phyloP scores from a whole-genome alignment of 768 basidiomycete genomes.

The Trametes cinnabarina region DNA sequence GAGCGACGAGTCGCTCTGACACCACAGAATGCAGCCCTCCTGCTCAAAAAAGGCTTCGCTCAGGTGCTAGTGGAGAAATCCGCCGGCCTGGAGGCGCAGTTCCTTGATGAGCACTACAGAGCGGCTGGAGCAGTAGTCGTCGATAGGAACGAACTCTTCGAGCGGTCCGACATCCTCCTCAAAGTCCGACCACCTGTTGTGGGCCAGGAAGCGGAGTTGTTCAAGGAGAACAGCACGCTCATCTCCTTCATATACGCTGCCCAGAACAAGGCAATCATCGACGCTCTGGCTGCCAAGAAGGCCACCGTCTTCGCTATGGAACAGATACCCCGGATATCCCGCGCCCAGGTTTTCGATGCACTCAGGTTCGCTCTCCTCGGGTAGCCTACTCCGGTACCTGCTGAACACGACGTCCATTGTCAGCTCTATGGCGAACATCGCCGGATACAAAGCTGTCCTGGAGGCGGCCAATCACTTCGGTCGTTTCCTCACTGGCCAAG shows the following conservation, averaged over 20 bases:
- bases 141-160: constrained; percentile 68
- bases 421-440: constrained; percentile 91
- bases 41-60: constrained; percentile 81
- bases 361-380: constrained; percentile 52
- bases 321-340: constrained; percentile 86
- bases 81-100: constrained; percentile 73
- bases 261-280: constrained; percentile 75
- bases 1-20: constrained; percentile 82
- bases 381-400: too few relatives aligned
- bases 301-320: constrained; percentile 87
- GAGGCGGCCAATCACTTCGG: constrained; percentile 91
- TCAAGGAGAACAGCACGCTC: constrained; percentile 75
- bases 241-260: constrained; percentile 84
- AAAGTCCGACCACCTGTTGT: constrained; percentile 80
- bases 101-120: constrained; percentile 75
- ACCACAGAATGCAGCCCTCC: constrained; percentile 69
- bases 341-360: constrained; percentile 88
- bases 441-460: constrained; percentile 90
- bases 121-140: constrained; percentile 78
- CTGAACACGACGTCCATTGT: neutral
- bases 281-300: constrained; percentile 62
- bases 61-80: constrained; percentile 70
- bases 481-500: constrained; percentile 86
- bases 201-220: constrained; percentile 54
- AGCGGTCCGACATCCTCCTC: constrained; percentile 70